Base-by-base conservation (phyloP, 2,329 filamentous ascomycete genomes). In the Cladosporium sp. region DNA sequence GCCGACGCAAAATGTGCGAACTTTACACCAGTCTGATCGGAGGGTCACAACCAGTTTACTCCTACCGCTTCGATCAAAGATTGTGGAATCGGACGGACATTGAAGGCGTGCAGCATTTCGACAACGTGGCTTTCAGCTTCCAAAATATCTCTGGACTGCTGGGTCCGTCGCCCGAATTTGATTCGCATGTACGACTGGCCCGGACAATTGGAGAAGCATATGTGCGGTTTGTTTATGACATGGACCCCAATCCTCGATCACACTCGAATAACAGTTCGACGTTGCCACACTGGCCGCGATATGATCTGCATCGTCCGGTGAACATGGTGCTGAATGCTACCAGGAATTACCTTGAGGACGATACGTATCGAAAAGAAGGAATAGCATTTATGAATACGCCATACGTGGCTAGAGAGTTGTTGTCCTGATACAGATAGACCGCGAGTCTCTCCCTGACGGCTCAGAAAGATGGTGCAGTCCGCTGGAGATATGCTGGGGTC, bases 51-150 rank as follows among this genome's bases (percentile, higher is more conserved):
- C 40, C 52, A 13, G 75, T 79, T 0, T 81, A 75, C 60, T 78
- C 75, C 58, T 81, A 80, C 66, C 75, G 78, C 1, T 80, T 81
- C 56, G 78, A 80, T 62, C 77, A 78, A 57, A 68, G 70, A n/a
- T 67, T 72, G 20, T 79, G 76, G 70, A 73, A 75, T 59, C 70
- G 73, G 6, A 62, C 64, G 2, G 70, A 71, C 13, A 73, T 74
- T 59, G 71, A 73, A 7, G 77, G 76, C 2, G 73, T 76, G 17
- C 73, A 73, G 57, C 79, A 81, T 60, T 80, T 80, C 54, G 72
- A 73, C 62, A 80, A 81, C 49, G 78, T 79, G 0, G 77, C 77
- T 2, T 81, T 77, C 63, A 77, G 73, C 60, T 80, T 81, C 64
- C 77, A 80, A 64, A 80, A 81, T 56, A 78, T 80, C 45, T 74